These are phyloP conservation scores for Suillus alpinus DNA, from an alignment of 768 basidiomycete genomes.

Conservation along the genomic window DNA sequence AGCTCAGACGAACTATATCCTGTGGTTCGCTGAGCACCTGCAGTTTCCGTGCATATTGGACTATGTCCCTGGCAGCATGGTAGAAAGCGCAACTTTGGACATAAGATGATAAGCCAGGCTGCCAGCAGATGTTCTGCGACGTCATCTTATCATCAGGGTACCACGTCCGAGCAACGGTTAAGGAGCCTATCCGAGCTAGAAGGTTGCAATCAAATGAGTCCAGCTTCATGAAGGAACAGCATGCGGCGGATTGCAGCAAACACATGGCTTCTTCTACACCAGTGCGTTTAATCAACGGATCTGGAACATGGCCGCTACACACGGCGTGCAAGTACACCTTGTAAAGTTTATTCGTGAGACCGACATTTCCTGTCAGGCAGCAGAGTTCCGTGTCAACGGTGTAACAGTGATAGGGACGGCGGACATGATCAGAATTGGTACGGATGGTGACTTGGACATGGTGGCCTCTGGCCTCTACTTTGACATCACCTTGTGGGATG, in stretches of 20 bases:
- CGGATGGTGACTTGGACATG: not conserved
- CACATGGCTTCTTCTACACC: slow-evolving; percentile 40
- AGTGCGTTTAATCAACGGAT: slow-evolving; percentile 40
- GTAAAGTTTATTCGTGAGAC: slow-evolving; percentile 25
- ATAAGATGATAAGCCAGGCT: slow-evolving; percentile 12
- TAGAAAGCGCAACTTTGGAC: slow-evolving; percentile 31
- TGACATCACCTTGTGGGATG: slow-evolving; percentile 8
- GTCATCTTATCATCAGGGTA: slow-evolving; percentile 34
- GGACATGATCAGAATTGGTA: not conserved
- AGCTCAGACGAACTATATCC: slow-evolving; percentile 5
- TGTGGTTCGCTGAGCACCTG: slow-evolving; percentile 5
- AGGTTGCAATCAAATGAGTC: slow-evolving; percentile 22
- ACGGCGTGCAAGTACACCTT: slow-evolving; percentile 41
- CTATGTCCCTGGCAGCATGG: slow-evolving; percentile 9
- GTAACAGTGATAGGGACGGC: slow-evolving; percentile 20
- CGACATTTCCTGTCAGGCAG: slow-evolving; percentile 20
- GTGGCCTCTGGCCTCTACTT: not conserved
- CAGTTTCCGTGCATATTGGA: slow-evolving; percentile 5
- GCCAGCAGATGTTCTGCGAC: slow-evolving; percentile 40
- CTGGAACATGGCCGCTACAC: slow-evolving; percentile 31
- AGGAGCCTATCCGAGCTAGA: slow-evolving; percentile 27
- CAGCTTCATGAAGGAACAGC: slow-evolving; percentile 37
- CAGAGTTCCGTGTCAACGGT: slow-evolving; percentile 23
- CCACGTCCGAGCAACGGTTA: slow-evolving; percentile 32
- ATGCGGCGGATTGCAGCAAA: slow-evolving; percentile 33